Conservation (phyloP, 345 rosid species). For the Murraya koenigii region DNA sequence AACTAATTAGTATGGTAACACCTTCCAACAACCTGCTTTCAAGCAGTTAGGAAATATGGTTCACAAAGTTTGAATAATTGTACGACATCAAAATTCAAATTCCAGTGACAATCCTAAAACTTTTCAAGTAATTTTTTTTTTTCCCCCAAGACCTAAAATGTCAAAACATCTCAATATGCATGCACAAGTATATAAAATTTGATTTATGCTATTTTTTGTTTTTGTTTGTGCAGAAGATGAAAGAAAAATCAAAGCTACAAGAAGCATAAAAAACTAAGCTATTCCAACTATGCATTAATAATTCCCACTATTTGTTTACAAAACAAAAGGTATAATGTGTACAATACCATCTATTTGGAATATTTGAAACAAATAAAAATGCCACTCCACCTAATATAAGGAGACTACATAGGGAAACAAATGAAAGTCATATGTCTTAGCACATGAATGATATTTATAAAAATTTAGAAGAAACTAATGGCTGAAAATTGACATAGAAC, state of each 20-base stretch:
- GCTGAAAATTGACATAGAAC: background rate
- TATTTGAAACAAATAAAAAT: background rate
- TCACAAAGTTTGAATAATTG: background rate
- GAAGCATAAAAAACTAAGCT: background rate
- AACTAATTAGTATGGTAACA: background rate
- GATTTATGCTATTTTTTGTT: background rate
- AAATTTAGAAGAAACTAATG: background rate
- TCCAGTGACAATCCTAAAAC: background rate
- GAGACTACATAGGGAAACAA: background rate
- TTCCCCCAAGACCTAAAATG: background rate
- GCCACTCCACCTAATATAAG: background rate
- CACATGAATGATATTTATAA: background rate
- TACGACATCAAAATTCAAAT: background rate
- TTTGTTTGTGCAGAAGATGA: background rate
- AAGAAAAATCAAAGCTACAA: background rate
- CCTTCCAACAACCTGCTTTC: background rate
- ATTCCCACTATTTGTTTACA: background rate
- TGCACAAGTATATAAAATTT: background rate
- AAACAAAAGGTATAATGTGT: background rate
- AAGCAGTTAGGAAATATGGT: background rate
- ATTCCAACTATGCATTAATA: background rate
- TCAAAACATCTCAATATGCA: background rate
- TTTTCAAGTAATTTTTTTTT: background rate
- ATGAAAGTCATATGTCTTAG: background rate
- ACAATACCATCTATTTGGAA: background rate